Evolutionary conservation across 1,284 basidiomycete species (phyloP).

Genomic region (Ustilago lituana): DNA sequence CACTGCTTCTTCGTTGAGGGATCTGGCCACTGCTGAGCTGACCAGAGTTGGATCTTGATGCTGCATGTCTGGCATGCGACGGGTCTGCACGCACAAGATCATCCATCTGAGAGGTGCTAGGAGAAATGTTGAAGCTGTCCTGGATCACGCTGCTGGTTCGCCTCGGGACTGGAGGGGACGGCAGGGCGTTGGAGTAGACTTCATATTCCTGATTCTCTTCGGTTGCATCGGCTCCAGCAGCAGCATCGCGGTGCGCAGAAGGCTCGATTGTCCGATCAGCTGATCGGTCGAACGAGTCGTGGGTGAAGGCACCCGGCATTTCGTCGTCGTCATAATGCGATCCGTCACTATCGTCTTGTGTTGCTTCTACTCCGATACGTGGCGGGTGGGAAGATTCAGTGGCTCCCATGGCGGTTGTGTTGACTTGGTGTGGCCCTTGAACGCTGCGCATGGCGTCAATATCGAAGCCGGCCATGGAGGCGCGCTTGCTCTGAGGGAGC

Average conservation of each 20-base stretch:
- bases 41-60: conserved; percentile 12
- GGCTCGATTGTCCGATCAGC: conserved; percentile 28
- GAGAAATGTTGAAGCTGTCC: conserved; percentile 26
- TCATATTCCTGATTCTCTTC: conserved; percentile 4
- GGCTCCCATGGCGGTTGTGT: background rate
- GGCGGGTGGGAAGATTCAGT: conserved; percentile 4
- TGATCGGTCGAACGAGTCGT: conserved; percentile 17
- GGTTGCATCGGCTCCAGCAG: background rate
- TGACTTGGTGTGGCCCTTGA: conserved; percentile 11
- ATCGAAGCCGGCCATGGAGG: conserved; percentile 38
- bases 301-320: conserved; percentile 4
- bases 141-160: conserved; percentile 38
- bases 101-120: conserved; percentile 19
- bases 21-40: conserved; percentile 11
- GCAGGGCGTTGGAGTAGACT: conserved; percentile 24
- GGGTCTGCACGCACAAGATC: conserved; percentile 1
- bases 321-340: conserved; percentile 49
- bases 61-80: conserved; percentile 3
- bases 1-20: conserved; percentile 26
- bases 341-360: conserved; percentile 42
- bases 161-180: conserved; percentile 38
- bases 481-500: conserved; percentile 33
- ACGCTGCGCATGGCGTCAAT: conserved; percentile 34
- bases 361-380: conserved; percentile 11
- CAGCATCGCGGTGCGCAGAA: background rate